Conservation (phyloP, 768 basidiomycete species). For the Tricholoma terreum region DNA sequence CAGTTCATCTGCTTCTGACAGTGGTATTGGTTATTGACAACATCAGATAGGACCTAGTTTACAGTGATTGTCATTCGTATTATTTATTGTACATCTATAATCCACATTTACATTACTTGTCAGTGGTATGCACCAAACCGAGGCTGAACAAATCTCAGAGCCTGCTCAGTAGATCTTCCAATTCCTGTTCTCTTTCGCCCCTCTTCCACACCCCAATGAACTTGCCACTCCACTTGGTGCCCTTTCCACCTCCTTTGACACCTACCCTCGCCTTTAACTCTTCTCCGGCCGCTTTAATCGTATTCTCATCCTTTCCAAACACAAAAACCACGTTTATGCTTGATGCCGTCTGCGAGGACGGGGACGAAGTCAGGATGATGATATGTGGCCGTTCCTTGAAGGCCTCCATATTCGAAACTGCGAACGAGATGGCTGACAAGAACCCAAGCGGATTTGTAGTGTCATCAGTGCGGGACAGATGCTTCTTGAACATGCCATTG, state of each 20-base stretch:
- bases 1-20: conserved; percentile 16
- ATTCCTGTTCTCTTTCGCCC: conserved; percentile 36
- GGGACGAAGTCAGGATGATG: conserved; percentile 56
- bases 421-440: conserved; percentile 53
- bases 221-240: conserved; percentile 74
- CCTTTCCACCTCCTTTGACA: conserved; percentile 79
- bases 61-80: neutral
- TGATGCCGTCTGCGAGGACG: conserved; percentile 48
- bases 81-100: conserved; percentile 7
- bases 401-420: conserved; percentile 32
- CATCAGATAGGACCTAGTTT: neutral
- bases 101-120: conserved; percentile 9
- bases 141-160: conserved; percentile 11
- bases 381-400: conserved; percentile 18
- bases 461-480: conserved; percentile 62
- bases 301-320: conserved; percentile 56
- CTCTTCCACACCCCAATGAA: conserved; percentile 62
- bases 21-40: conserved; percentile 10
- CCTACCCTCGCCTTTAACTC: conserved; percentile 52
- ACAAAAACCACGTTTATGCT: conserved; percentile 57
- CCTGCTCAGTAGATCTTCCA: conserved; percentile 38
- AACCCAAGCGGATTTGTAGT: conserved; percentile 55
- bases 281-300: conserved; percentile 58
- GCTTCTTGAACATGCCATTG: conserved; percentile 38
- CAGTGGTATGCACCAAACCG: conserved; percentile 3